Conservation (phyloP, 164 flowering plant genomes). For the Liriodendron chinense region DNA sequence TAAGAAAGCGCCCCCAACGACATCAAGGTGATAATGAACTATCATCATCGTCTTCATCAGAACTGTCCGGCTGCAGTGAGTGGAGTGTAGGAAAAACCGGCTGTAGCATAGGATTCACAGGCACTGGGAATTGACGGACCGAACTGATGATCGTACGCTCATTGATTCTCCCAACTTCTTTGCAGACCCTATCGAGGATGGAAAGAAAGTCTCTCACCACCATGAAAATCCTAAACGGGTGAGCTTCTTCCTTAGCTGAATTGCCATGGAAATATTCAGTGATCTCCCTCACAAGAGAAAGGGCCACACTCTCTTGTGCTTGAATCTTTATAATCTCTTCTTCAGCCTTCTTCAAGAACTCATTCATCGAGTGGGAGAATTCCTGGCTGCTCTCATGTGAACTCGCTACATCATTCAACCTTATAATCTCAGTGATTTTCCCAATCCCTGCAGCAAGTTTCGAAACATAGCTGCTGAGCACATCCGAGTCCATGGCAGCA, state of each 20-base stretch:
- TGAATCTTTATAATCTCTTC: slow-evolving; percentile 63
- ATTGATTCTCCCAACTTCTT: slow-evolving; percentile 77
- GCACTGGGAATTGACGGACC: slow-evolving; percentile 63
- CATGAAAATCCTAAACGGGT: slow-evolving; percentile 78
- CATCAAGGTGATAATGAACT: slow-evolving; percentile 32
- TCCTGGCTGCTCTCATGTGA: slow-evolving; percentile 24
- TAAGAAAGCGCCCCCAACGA: too few species aligned
- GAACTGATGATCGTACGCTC: slow-evolving; percentile 71
- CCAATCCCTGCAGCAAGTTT: slow-evolving; percentile 60
- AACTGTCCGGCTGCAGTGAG: slow-evolving; percentile 36
- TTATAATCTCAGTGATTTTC: slow-evolving; percentile 45
- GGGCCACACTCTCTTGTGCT: slow-evolving; percentile 67
- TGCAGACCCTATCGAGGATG: slow-evolving; percentile 72
- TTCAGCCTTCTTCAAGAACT: slow-evolving; percentile 62
- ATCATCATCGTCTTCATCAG: slow-evolving; percentile 56
- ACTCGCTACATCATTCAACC: slow-evolving; percentile 34
- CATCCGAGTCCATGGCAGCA: slow-evolving; percentile 91
- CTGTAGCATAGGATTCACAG: slow-evolving; percentile 54
- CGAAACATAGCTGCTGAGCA: slow-evolving; percentile 62
- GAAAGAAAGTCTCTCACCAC: slow-evolving; percentile 82
- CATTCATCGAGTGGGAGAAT: slow-evolving; percentile 55
- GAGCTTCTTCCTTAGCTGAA: slow-evolving; percentile 92
- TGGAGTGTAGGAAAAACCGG: slow-evolving; percentile 35
- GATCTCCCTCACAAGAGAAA: slow-evolving; percentile 77
- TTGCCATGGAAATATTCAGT: slow-evolving; percentile 94